Conservation (phyloP, 2,329 filamentous ascomycete genomes). For the Colletotrichum sp. region DNA sequence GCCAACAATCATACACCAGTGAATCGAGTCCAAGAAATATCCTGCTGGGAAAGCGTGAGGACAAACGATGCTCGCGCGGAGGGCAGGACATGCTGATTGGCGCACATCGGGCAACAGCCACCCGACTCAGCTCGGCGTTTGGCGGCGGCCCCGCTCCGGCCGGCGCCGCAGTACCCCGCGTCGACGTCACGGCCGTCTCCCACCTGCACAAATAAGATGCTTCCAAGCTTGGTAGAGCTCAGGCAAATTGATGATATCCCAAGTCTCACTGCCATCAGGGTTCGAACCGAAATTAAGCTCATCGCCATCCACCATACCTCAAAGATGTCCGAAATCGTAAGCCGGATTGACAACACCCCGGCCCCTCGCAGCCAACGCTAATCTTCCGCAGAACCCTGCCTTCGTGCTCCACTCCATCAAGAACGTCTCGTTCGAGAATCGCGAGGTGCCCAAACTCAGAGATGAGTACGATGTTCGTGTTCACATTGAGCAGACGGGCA, state of each 20-base stretch:
- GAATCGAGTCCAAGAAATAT: background rate
- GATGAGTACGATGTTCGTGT: constrained; percentile 47
- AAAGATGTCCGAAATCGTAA: constrained; percentile 4
- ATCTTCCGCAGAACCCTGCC: constrained; percentile 40
- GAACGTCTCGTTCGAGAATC: constrained; percentile 48
- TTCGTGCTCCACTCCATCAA: constrained; percentile 51
- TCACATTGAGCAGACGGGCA: constrained; percentile 48
- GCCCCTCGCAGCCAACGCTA: background rate
- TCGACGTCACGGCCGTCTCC: constrained; percentile 3
- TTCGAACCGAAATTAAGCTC: background rate
- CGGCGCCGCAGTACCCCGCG: constrained; percentile 9
- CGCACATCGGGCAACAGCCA: background rate
- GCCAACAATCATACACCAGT: background rate
- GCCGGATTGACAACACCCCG: background rate
- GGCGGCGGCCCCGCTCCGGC: constrained; percentile 9
- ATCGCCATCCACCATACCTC: background rate
- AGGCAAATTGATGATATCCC: background rate
- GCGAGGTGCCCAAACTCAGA: constrained; percentile 40
- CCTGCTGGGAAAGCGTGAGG: background rate
- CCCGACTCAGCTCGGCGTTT: constrained; percentile 4
- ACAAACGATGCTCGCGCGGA: background rate
- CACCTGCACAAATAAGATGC: background rate
- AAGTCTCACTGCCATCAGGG: background rate
- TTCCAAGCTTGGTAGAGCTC: background rate
- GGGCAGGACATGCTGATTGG: background rate